phyloP scores from a whole-genome alignment of 148 eudicot genomes.

The Salicornia ramosissima region DNA sequence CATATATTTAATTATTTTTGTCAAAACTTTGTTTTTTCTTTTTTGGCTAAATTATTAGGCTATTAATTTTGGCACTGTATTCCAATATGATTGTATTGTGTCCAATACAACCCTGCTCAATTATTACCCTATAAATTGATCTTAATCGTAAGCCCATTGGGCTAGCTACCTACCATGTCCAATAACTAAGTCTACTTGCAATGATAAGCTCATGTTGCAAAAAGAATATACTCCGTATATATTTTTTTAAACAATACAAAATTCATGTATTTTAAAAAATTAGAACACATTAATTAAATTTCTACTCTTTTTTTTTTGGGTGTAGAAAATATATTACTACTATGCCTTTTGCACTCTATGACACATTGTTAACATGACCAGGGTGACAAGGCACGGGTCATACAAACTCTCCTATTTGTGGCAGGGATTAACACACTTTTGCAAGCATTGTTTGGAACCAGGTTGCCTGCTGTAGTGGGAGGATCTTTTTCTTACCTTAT shows the following conservation, averaged over 20 bases:
- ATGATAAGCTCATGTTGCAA: background rate
- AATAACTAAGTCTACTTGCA: no score
- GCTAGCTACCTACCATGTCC: no score
- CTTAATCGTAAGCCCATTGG: no score
- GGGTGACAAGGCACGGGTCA: conserved; percentile 99
- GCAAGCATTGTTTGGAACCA: conserved; percentile 94
- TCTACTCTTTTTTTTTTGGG: background rate
- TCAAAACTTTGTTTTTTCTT: no score
- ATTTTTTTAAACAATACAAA: no score
- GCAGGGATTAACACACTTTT: conserved; percentile 93
- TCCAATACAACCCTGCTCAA: no score
- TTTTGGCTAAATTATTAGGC: no score
- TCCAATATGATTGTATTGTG: no score
- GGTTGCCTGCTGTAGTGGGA: conserved; percentile 95
- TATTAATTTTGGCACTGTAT: no score
- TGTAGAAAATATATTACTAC: background rate
- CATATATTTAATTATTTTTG: no score
- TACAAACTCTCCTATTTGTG: conserved; percentile 90
- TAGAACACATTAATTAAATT: background rate
- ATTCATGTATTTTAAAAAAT: background rate
- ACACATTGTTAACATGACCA: conserved; percentile 31
- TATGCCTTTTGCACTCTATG: conserved; percentile 3
- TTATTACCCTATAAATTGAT: no score
- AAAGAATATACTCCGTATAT: no score
- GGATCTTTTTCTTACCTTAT: conserved; percentile 83